A percentile compares a stretch with the other conserved stretches of the same genome.
phyloP scores from a whole-genome alignment of 108 stramenopile species.

The Nannochloropsis granulata region DNA sequence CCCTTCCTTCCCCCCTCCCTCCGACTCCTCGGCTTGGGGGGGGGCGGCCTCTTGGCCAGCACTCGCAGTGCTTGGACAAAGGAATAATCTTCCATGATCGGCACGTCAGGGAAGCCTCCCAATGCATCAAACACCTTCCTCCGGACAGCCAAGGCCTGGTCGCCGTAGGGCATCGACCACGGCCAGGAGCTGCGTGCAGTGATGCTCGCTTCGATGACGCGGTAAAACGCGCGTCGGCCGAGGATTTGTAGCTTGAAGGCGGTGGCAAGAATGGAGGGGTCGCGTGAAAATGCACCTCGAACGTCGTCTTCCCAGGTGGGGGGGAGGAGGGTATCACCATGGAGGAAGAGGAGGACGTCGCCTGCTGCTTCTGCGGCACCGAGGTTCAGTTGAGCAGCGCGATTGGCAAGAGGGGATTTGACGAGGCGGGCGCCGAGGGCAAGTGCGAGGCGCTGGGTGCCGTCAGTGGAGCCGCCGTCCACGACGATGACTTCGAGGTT shows the following conservation, averaged over 20 bases:
- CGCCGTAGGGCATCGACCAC: conserved; percentile 59
- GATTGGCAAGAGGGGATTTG: neutral
- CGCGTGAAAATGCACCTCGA: neutral
- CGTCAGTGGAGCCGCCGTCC: neutral
- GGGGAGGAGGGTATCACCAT: neutral
- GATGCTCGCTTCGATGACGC: conserved; percentile 29
- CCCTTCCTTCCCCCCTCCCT: neutral
- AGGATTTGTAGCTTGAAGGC: neutral
- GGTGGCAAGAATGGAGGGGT: neutral
- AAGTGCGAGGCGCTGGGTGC: neutral
- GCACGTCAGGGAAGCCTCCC: conserved; percentile 67
- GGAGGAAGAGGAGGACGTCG: neutral
- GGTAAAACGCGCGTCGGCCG: neutral
- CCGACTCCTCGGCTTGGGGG: neutral
- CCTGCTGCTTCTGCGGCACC: neutral
- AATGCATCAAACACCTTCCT: conserved; percentile 45
- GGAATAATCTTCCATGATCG: conserved; percentile 67
- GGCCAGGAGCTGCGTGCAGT: conserved; percentile 43
- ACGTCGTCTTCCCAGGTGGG: neutral
- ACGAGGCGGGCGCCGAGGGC: neutral
- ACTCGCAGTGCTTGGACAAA: neutral
- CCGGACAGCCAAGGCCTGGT: conserved; percentile 59
- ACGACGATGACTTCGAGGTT: neutral
- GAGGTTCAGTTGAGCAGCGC: neutral
- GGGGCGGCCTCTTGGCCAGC: neutral